Evolutionary conservation across 495 filamentous ascomycete species (phyloP), one percentile per base, ranked within the genome.

Genomic region (Peziza echinospora): DNA sequence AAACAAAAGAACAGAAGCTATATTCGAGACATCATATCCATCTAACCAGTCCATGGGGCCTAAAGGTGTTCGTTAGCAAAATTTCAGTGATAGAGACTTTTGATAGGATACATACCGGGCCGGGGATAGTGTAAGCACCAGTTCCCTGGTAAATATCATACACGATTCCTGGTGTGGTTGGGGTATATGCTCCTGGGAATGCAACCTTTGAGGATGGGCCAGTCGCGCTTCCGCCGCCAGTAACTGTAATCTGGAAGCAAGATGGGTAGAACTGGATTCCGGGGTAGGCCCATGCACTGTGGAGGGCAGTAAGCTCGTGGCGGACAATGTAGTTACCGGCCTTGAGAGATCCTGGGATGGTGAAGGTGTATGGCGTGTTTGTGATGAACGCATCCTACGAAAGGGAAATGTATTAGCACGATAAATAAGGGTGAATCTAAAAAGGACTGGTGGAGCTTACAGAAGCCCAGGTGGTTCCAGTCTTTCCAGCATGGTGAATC

Each of bases 191-290:
- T 10, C 65, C 66, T 0, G 67, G 66, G 46, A 69, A 64, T 1
- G 62, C 52, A 13, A 70, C 67, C 45, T 67, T 58, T 42, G 46
- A 63, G 57, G 48, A 64, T 57, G 56, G 66, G 10, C 51, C 70
- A 58, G 54, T 67, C 40, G 65, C 67, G 26, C 66, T 71, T 46
- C 75, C 73, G 26, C 63, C 57, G 23, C 78, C 75, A 11, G 70
- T 73, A 43, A 83, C 66, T 53, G 76, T 64, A 34, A 82, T 59
- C 65, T 80, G 79, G 61, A 81, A 63, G 59, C 78, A 83, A 43
- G 73, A 71, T 11, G 78, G 78, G 58, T 82, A 84, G 64, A 74
- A 73, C 63, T 84, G 78, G 9, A 77, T 75, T 10, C 77, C 76
- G 30, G 72, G 65, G 34, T 65, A 64, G 16, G 60, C 52, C 8